These are phyloP conservation scores for Amanita polypyramis DNA, from an alignment of 768 basidiomycete genomes.

Conservation along the genomic window DNA sequence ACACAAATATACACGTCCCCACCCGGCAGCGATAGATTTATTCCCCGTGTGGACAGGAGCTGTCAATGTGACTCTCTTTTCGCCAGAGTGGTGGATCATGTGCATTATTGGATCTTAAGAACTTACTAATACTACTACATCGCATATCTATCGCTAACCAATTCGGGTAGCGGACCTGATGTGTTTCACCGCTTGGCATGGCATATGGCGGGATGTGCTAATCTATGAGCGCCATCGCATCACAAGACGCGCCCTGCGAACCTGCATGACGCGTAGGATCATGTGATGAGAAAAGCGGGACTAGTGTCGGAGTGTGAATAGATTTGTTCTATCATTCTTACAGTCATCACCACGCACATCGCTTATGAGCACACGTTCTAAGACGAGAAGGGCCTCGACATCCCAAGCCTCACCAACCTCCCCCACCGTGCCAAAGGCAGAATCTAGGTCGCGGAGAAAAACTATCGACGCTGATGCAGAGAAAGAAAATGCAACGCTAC, in stretches of 20 bases:
- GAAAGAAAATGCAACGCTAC: constrained; percentile 4
- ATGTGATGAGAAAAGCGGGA: constrained; percentile 1
- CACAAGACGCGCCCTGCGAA: not conserved
- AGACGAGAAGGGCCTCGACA: constrained; percentile 5
- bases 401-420: not conserved
- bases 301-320: constrained; percentile 4
- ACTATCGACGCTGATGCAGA: constrained; percentile 1
- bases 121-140: not conserved
- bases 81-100: not conserved
- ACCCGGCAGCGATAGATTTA: not conserved
- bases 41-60: not conserved
- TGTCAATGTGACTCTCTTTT: not conserved
- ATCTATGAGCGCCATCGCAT: not conserved
- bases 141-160: no score
- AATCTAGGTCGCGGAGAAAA: constrained; percentile 7
- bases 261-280: not conserved
- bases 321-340: not conserved
- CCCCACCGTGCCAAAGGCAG: not conserved
- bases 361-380: constrained; percentile 5
- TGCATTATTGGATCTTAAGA: not conserved
- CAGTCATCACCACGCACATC: not conserved
- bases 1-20: not conserved
- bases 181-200: not conserved
- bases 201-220: not conserved
- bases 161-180: no score